Evolutionary conservation across 306 rosid genomes (phyloP).

Genomic region (Trichosanthes cucumerina): DNA sequence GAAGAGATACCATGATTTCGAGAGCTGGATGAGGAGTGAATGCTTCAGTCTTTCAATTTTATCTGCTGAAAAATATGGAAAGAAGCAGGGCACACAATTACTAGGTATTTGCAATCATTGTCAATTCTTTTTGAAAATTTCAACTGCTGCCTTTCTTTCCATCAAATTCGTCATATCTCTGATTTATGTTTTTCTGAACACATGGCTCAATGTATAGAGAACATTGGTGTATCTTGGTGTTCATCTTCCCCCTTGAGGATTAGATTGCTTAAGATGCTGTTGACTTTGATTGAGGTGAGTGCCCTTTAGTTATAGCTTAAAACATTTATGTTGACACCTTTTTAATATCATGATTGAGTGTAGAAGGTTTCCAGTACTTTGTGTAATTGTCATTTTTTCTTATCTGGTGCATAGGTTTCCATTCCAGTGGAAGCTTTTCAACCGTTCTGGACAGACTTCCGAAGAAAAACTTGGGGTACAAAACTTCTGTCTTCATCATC

Average conservation of each 20-base stretch:
- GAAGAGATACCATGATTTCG: slow-evolving; percentile 57
- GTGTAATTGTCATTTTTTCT: slow-evolving; percentile 6
- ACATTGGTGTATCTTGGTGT: slow-evolving; percentile 12
- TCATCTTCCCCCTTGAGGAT: slow-evolving; percentile 41
- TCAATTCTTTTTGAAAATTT: slow-evolving; percentile 18
- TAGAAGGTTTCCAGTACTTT: not conserved
- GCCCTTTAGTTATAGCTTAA: slow-evolving; percentile 12
- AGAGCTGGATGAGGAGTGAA: slow-evolving; percentile 64
- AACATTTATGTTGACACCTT: not conserved
- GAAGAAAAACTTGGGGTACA: slow-evolving; percentile 45
- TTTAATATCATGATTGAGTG: not conserved
- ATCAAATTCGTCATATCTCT: slow-evolving; percentile 19
- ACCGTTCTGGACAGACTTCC: slow-evolving; percentile 38
- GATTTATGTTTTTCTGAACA: slow-evolving; percentile 30
- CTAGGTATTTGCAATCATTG: slow-evolving; percentile 43
- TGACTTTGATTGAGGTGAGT: slow-evolving; percentile 58
- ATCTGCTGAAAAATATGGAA: slow-evolving; percentile 39
- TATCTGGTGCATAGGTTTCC: slow-evolving; percentile 35
- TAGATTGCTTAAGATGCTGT: slow-evolving; percentile 46
- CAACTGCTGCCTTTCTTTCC: slow-evolving; percentile 35
- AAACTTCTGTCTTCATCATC: slow-evolving; percentile 42
- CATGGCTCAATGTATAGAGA: slow-evolving; percentile 24
- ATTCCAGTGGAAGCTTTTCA: slow-evolving; percentile 55
- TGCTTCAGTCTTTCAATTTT: slow-evolving; percentile 34
- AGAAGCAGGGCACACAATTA: slow-evolving; percentile 34